Percentiles rank a stretch among this genome's conserved stretches.
Evolutionary conservation across 164 flowering plant genomes (phyloP).

Genomic region (Liriodendron chinense): DNA sequence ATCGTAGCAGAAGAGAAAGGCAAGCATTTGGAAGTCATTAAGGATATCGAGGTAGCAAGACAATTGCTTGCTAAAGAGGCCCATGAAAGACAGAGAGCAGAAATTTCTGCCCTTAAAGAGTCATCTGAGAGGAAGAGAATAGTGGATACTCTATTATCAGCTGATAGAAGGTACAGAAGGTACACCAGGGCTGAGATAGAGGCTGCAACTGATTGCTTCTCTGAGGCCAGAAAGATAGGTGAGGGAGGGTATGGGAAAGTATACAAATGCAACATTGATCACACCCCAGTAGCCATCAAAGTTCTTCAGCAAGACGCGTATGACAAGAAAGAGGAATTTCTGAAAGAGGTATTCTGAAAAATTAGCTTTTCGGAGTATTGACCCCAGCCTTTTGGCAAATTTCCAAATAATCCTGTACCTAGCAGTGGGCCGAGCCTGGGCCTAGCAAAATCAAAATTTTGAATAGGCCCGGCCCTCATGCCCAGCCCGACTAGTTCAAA

Average conservation of each 20-base stretch:
- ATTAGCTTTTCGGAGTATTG: neutral
- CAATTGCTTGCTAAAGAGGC: conserved; percentile 55
- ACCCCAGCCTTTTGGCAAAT: no score
- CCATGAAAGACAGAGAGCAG: conserved; percentile 63
- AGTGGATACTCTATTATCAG: conserved; percentile 45
- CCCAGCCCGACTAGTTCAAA: no score
- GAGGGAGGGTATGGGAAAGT: conserved; percentile 90
- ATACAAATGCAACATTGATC: conserved; percentile 71
- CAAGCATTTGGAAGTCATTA: conserved; percentile 52
- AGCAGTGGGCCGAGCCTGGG: no score
- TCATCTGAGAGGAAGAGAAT: conserved; percentile 57
- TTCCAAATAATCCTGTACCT: no score
- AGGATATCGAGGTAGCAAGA: conserved; percentile 64
- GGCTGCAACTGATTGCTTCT: conserved; percentile 65
- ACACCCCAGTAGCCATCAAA: conserved; percentile 85
- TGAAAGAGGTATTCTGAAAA: conserved; percentile 63
- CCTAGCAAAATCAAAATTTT: no score
- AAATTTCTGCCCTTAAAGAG: conserved; percentile 49
- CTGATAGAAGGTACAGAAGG: conserved; percentile 64
- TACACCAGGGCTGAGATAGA: conserved; percentile 63
- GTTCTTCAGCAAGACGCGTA: conserved; percentile 56
- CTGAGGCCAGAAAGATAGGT: conserved; percentile 59
- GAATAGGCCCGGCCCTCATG: no score
- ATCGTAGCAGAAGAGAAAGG: conserved; percentile 56
- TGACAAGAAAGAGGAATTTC: conserved; percentile 64